phyloP scores from a whole-genome alignment of 2,329 filamentous ascomycete species.

The Ophiostoma sp. region DNA sequence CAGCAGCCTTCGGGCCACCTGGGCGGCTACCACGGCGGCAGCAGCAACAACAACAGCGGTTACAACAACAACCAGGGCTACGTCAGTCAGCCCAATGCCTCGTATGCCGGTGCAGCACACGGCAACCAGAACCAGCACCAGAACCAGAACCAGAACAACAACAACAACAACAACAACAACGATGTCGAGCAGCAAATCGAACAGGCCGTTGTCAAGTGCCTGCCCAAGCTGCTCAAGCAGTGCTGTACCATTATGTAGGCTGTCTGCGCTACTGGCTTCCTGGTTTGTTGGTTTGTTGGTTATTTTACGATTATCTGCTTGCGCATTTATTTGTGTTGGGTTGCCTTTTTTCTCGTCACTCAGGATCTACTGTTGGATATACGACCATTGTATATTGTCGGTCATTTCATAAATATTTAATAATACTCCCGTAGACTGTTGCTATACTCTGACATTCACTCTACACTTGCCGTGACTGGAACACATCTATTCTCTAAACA shows the following conservation, averaged over 20 bases:
- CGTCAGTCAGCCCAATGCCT: conserved; percentile 33
- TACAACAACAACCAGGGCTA: conserved; percentile 31
- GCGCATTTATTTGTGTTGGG: background rate
- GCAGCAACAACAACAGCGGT: background rate
- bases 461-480: background rate
- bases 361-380: background rate
- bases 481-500: background rate
- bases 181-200: conserved; percentile 56
- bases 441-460: background rate
- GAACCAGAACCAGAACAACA: conserved; percentile 37
- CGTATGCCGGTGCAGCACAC: conserved; percentile 10
- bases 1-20: conserved; percentile 42
- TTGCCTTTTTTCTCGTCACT: too few species aligned
- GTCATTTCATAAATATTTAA: background rate
- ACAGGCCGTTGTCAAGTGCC: conserved; percentile 40
- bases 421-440: background rate
- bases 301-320: background rate
- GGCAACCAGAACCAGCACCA: conserved; percentile 38
- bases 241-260: conserved; percentile 74
- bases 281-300: background rate
- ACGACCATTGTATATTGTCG: background rate
- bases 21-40: conserved; percentile 35
- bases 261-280: background rate
- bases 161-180: conserved; percentile 41
- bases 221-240: conserved; percentile 54